Base-by-base conservation (phyloP, 352 stramenopile species). In the Phytopythium delawarense region DNA sequence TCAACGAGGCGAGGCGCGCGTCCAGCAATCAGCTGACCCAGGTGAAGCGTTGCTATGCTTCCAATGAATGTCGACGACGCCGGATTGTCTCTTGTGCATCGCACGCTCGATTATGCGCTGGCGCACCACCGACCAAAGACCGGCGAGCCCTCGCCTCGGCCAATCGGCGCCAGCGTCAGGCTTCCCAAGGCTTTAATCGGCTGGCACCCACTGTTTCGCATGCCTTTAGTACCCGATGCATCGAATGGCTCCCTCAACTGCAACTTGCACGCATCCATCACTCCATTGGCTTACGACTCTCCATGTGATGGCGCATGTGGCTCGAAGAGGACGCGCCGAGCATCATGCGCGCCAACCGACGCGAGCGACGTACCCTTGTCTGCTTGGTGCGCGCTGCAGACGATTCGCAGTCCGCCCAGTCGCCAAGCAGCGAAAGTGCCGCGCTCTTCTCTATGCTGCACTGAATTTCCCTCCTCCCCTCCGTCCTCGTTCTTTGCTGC, bases 401-500 rank as follows among this genome's bases (percentile, higher is more conserved):
- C 5, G 6, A 32, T 32, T 32, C 5, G 28, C 39, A 45, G 39
- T 45, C 42, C 42, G 20, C 42, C 20, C 20, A 18, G 12, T 13
- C 18, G 42, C 13, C 49, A 40, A 40, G 18, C 49, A 21, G 49
- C 18, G 28, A 21, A 28, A 6, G 28, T 4, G 9, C 3, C 25
- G 13, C 48, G 25, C 20, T 54, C 49, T 56, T 37, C 34, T 56
- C 49, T 56, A 56, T 56, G 49, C 49, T 25, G 20, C 28, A 7
- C 28, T 39, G 49, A 56, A 39, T 56, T 56, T 15, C 28, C 25
- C 49, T 25, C 13, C 11, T 42, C 30, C 0, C 28, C 49, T 40
- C 35, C 9, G 15, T 23, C 42, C 42, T 7, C 49, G 25, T 56
- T 56, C 28, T 56, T 56, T 56, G 49, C 49, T 56, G 49, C 49